Evolutionary conservation across 495 filamentous ascomycete genomes (phyloP), one percentile per base, ranked within the genome.

Genomic region (Penicillium canescens): DNA sequence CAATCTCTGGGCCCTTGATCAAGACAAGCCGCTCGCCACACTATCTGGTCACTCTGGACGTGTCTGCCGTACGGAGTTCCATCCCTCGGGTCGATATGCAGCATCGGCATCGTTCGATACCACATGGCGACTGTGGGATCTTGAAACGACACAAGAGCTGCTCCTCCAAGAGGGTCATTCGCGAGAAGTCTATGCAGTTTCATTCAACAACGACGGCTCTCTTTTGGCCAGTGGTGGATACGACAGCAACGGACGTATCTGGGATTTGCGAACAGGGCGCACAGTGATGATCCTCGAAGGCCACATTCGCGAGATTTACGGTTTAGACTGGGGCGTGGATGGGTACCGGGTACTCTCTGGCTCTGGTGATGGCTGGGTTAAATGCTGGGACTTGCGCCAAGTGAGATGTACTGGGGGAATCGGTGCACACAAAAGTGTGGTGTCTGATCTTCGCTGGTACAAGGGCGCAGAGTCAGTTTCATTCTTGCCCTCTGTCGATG

Each of bases 81-180:
- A 99, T 58, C 94, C 94, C 0, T 95, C 90, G 3, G 93, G 94
- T 14, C 79, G 81, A 50, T 97, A 93, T 62, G 81, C 97, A 20
- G 94, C 94, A 2, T 96, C 92, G 1, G 94, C 94, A 1, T 96
- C 91, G 2, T 93, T 90, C 61, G 94, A 99, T 65, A 97, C 92
- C 3, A 96, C 93, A 0, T 99, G 94, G 94, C 84, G 94, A 21
- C 71, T 99, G 50, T 99, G 95, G 95, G 95, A 99, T 63, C 81
- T 97, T 0, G 83, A 89, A 48, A 93, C 86, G 2, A 87, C 82
- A 0, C 86, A 86, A 3, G 92, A 98, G 60, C 75, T 98, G 4
- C 78, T 93, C 0, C 74, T 96, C 3, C 95, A 98, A 73, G 94
- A 99, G 75, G 94, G 95, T 4, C 94, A 99, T 68, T 92, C 89